Percentiles rank a stretch among this genome's conserved stretches.
These are phyloP conservation scores for Fagus crenata DNA, from an alignment of 306 rosid genomes.

Conservation along the genomic window DNA sequence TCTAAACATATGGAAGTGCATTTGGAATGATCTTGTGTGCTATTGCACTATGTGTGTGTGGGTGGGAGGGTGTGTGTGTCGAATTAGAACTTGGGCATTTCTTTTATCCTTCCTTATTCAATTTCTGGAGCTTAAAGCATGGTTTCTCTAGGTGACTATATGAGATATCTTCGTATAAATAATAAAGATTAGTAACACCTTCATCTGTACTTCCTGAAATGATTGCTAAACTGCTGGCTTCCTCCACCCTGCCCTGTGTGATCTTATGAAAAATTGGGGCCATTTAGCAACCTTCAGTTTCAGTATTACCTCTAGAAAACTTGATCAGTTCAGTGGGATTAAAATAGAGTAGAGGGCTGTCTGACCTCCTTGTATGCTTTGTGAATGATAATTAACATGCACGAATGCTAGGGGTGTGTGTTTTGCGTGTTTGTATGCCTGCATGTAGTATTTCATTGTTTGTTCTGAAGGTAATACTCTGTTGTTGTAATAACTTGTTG, in stretches of 20 bases:
- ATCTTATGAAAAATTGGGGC: neutral
- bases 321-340: neutral
- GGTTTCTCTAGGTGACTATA: neutral
- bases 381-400: constrained; percentile 9
- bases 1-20: constrained; percentile 6
- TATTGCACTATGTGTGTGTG: neutral
- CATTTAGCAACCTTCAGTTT: neutral
- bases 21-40: neutral
- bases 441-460: constrained; percentile 8
- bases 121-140: neutral
- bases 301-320: neutral
- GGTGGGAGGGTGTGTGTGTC: neutral
- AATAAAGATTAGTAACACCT: neutral
- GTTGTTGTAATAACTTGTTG: neutral
- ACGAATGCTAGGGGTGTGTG: neutral
- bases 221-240: neutral
- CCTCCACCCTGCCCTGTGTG: neutral
- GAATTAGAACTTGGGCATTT: neutral
- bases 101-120: neutral
- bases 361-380: neutral
- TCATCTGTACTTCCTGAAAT: neutral
- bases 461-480: constrained; percentile 24
- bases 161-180: neutral
- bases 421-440: constrained; percentile 23
- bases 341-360: neutral